Evolutionary conservation across 1,284 basidiomycete species (phyloP), one percentile per base, ranked within the genome.

Genomic region (Fomitiporia mediterranea): DNA sequence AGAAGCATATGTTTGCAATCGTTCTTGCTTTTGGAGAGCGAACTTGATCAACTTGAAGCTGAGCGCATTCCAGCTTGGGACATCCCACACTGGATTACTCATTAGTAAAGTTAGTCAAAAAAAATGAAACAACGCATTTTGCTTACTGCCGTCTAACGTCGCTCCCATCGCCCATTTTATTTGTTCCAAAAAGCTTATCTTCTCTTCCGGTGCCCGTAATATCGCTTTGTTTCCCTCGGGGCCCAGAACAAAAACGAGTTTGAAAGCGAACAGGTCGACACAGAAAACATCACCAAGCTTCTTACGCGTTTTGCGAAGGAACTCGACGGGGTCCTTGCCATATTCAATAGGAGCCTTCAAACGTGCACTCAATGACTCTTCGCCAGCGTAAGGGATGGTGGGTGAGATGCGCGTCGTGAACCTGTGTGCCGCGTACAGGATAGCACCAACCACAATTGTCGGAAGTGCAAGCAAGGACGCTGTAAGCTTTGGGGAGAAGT

Each of bases 201-300:
- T 38, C 1, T 58, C 51, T 37, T 58, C 56, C 27, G 56, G 17
- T 17, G 56, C 56, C 4, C 52, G 43, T 17, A 58, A 23, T 8
- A 58, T 37, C 15, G 28, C 38, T 38, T 50, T 58, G 30, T 58
- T 58, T 28, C 52, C 51, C 23, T 58, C 56, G 9, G 46, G 4
- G 3, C 56, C 56, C 32, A 58, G 28, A 27, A 40, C 21, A 38
- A 54, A 58, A 6, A 58, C 56, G 11, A 58, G 48, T 37, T 58
- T 58, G 25, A 49, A 42, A n/a, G 42, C 48, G 39, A 58, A 53
- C 4, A 58, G 43, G 30, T 58, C 56, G 4, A 58, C 56, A 37
- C 52, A 58, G 27, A 54, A 58, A 7, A 58, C 56, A 46, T 58
- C 56, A 15, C 56, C 56, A 8, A 58, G 51, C 30, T 53, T 48